Evolutionary conservation across 305 asterid species (phyloP).

Genomic region (Solanum hybrid): DNA sequence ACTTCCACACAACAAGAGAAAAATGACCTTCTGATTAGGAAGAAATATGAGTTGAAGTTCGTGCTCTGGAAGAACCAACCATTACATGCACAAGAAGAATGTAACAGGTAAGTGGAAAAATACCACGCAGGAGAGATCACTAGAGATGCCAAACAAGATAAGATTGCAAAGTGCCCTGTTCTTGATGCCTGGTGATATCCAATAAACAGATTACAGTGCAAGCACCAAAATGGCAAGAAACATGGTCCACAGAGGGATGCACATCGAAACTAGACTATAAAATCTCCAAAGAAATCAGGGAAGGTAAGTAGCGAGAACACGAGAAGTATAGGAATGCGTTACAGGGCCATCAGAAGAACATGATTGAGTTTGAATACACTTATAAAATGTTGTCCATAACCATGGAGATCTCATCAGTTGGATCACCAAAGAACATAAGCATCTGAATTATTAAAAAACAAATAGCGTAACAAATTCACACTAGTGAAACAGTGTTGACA

Average conservation of each 20-base stretch:
- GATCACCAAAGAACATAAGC: not conserved
- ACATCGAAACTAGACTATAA: not conserved
- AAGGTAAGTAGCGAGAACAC: not conserved
- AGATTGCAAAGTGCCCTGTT: not conserved
- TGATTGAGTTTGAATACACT: not conserved
- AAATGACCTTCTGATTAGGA: not conserved
- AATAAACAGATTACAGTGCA: not conserved
- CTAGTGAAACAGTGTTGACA: too few species aligned
- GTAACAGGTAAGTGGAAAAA: not conserved
- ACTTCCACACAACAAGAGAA: not conserved
- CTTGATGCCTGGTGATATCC: not conserved
- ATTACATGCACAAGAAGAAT: not conserved
- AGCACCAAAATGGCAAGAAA: not conserved
- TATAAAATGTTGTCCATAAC: not conserved
- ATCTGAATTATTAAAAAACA: not conserved
- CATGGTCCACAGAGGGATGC: not conserved
- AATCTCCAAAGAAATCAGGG: not conserved
- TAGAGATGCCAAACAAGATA: not conserved
- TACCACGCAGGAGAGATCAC: not conserved
- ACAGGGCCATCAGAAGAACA: not conserved
- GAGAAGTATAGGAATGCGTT: not conserved
- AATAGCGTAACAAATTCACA: not conserved
- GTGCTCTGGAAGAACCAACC: not conserved
- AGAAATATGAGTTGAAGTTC: not conserved
- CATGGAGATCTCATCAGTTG: not conserved